Conservation (phyloP, 331 rosid species). For the Rosa hybrid region DNA sequence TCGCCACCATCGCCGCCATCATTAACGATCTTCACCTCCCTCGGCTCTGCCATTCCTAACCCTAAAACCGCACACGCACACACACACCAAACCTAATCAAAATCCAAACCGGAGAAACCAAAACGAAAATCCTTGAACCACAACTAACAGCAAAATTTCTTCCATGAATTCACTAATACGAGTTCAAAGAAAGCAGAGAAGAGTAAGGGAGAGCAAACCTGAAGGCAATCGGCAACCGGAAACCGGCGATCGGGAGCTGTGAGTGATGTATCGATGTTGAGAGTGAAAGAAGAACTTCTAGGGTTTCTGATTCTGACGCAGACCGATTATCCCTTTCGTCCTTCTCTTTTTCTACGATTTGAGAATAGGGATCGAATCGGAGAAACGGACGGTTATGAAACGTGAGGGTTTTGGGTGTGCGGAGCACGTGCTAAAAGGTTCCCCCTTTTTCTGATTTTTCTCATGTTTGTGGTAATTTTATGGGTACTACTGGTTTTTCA, state of each 20-base stretch:
- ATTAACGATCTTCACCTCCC: conserved; percentile 44
- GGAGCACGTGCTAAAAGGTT: conserved; percentile 21
- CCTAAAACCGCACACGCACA: conserved; percentile 20
- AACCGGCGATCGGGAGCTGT: conserved; percentile 7
- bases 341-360: neutral
- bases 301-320: conserved; percentile 5
- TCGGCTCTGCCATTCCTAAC: conserved; percentile 62
- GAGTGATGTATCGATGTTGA: neutral
- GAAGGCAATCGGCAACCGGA: neutral
- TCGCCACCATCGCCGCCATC: conserved; percentile 31
- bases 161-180: neutral
- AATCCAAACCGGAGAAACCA: neutral
- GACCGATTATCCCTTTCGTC: neutral
- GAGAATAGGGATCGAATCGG: neutral
- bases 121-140: neutral
- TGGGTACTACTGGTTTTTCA: neutral
- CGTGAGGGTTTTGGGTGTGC: conserved; percentile 26
- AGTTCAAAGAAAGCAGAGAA: neutral
- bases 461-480: neutral
- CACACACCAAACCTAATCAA: neutral
- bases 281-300: neutral
- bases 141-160: too few relatives aligned
- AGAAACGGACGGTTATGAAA: conserved; percentile 31
- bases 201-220: conserved; percentile 9
- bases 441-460: neutral